These are phyloP conservation scores for Cladosporium austrohemisphaericum DNA, from an alignment of 2,329 filamentous ascomycete genomes.

Conservation along the genomic window DNA sequence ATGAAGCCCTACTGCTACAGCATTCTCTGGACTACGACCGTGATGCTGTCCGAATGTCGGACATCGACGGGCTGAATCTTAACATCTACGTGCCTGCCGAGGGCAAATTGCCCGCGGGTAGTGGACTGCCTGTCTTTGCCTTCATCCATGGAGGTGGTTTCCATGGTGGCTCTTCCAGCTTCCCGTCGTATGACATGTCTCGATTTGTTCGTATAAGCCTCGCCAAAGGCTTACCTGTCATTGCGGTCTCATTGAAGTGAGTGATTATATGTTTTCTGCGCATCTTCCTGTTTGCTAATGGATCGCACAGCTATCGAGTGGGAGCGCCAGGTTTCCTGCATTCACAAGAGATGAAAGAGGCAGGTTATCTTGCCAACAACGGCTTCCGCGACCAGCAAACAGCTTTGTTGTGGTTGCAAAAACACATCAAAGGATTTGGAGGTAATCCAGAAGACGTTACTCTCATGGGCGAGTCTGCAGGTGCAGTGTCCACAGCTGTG, in stretches of 20 bases:
- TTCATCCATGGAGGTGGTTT: constrained; percentile 55
- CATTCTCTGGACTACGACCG: constrained; percentile 40
- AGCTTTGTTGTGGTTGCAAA: constrained; percentile 37
- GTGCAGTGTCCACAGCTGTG: constrained; percentile 37
- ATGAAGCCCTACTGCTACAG: constrained; percentile 50
- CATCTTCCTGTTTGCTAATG: no score
- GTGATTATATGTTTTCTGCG: no score
- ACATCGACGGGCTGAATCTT: constrained; percentile 50
- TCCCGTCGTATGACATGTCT: constrained; percentile 50
- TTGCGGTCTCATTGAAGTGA: constrained; percentile 37
- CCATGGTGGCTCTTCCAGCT: constrained; percentile 48
- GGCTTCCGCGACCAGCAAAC: constrained; percentile 30
- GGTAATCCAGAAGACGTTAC: constrained; percentile 38
- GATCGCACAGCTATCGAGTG: constrained; percentile 44
- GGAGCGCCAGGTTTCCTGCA: constrained; percentile 41
- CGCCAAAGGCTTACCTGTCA: constrained; percentile 44
- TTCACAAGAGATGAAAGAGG: constrained; percentile 21
- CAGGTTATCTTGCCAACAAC: constrained; percentile 27
- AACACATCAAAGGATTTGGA: constrained; percentile 37
- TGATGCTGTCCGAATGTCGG: constrained; percentile 34
- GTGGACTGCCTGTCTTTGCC: constrained; percentile 46
- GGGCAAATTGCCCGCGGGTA: background rate
- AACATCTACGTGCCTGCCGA: constrained; percentile 47
- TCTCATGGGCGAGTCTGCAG: constrained; percentile 47
- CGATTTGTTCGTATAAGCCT: constrained; percentile 45